A percentile compares a stretch with the other conserved stretches of the same genome.
Evolutionary conservation across 2,329 filamentous ascomycete genomes (phyloP).

Genomic region (Diaporthe sp.): DNA sequence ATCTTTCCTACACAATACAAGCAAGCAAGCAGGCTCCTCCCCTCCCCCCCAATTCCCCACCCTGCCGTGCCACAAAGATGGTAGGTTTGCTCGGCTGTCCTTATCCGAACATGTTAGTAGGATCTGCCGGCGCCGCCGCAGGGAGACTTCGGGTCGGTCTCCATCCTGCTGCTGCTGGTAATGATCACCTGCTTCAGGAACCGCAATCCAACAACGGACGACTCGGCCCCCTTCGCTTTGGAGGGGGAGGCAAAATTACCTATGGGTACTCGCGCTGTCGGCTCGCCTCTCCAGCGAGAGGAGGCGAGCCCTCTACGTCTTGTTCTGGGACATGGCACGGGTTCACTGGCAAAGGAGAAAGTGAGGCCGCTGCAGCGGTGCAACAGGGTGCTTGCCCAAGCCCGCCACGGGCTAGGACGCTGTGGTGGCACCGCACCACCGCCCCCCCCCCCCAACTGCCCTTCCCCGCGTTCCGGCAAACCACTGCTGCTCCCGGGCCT

Average conservation of each 20-base stretch:
- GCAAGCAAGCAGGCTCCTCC: not conserved
- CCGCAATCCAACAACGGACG: slow-evolving; percentile 2
- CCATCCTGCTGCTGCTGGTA: not conserved
- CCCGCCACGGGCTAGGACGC: not conserved
- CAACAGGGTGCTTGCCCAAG: not conserved
- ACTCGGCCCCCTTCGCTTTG: not conserved
- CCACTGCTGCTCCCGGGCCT: not conserved
- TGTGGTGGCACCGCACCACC: slow-evolving; percentile 9
- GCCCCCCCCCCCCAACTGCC: not conserved
- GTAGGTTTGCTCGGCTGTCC: slow-evolving; percentile 7
- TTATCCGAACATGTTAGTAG: slow-evolving; percentile 17
- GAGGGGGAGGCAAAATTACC: not conserved
- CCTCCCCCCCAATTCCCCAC: not conserved
- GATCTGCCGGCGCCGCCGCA: slow-evolving; percentile 19
- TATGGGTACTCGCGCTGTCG: slow-evolving; percentile 19
- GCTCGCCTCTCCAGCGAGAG: not conserved
- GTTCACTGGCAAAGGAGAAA: not conserved
- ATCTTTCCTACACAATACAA: not conserved
- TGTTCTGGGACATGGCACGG: not conserved
- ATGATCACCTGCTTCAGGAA: slow-evolving; percentile 21
- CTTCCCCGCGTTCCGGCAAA: slow-evolving; percentile 11
- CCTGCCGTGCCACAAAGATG: slow-evolving; percentile 16
- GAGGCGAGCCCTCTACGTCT: not conserved
- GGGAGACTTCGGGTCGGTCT: not conserved
- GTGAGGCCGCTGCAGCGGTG: not conserved